These are phyloP conservation scores for Kazachstania psychrophila DNA, from an alignment of 805 yeast species.

Conservation along the genomic window DNA sequence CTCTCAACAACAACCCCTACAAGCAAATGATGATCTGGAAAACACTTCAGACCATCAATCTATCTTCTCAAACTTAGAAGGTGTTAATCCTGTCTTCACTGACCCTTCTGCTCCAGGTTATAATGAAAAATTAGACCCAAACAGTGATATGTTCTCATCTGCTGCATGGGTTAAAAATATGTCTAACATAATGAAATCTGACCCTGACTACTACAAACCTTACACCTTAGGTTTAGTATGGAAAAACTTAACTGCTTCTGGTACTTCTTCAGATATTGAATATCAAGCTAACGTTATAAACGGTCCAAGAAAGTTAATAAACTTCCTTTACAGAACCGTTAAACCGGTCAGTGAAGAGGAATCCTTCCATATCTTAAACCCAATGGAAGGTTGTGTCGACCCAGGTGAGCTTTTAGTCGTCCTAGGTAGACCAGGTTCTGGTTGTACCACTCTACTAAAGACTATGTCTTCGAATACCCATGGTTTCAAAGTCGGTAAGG, in stretches of 20 bases:
- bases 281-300: slow-evolving; percentile 56
- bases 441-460: slow-evolving; percentile 54
- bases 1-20: background rate
- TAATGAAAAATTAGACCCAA: slow-evolving; percentile 50
- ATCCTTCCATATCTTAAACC: slow-evolving; percentile 38
- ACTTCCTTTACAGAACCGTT: slow-evolving; percentile 9
- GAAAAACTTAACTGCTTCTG: slow-evolving; percentile 51
- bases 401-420: slow-evolving; percentile 69
- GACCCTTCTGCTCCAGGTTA: slow-evolving; percentile 10
- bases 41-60: slow-evolving; percentile 1
- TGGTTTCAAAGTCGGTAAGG: slow-evolving; percentile 42
- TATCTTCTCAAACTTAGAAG: slow-evolving; percentile 8
- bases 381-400: slow-evolving; percentile 45
- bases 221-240: slow-evolving; percentile 50
- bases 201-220: slow-evolving; percentile 53
- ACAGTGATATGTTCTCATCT: slow-evolving; percentile 44
- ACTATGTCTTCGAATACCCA: slow-evolving; percentile 47
- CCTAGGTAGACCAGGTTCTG: slow-evolving; percentile 72
- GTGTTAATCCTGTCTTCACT: slow-evolving; percentile 14
- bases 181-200: slow-evolving; percentile 41
- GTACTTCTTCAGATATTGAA: slow-evolving; percentile 50
- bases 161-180: slow-evolving; percentile 57
- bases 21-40: background rate
- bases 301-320: slow-evolving; percentile 22
- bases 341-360: slow-evolving; percentile 18